These are phyloP conservation scores for Candida parachauliodes DNA, from an alignment of 805 yeast species.

Conservation along the genomic window DNA sequence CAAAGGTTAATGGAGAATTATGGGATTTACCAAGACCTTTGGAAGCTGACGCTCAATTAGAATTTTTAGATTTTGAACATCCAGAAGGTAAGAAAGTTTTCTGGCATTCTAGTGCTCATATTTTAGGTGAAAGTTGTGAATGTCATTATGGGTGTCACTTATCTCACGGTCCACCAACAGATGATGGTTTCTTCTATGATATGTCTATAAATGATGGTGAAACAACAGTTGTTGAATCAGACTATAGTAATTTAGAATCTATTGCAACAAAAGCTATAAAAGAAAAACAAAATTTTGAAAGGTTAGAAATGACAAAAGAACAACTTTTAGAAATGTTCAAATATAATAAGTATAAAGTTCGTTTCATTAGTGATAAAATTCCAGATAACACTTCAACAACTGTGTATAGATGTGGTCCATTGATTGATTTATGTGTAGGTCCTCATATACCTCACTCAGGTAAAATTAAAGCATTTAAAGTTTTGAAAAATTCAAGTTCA, in stretches of 20 bases:
- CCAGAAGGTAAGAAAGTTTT: constrained; percentile 95
- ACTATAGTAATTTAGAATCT: constrained; percentile 79
- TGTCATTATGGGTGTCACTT: constrained; percentile 93
- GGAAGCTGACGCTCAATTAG: constrained; percentile 65
- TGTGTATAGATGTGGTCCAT: constrained; percentile 95
- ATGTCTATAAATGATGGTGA: constrained; percentile 77
- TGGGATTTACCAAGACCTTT: constrained; percentile 97
- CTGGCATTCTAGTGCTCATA: constrained; percentile 99
- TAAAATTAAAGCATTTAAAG: constrained; percentile 88
- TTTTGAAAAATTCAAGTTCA: constrained; percentile 92
- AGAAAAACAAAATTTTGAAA: constrained; percentile 92
- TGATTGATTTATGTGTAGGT: constrained; percentile 95
- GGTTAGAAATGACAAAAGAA: constrained; percentile 90
- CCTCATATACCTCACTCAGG: constrained; percentile 99
- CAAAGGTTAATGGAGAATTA: constrained; percentile 83
- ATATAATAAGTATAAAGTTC: constrained; percentile 93
- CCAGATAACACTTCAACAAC: constrained; percentile 97
- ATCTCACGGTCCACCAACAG: constrained; percentile 89
- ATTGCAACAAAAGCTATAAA: constrained; percentile 87
- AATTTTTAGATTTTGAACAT: constrained; percentile 84
- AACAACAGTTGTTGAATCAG: constrained; percentile 70
- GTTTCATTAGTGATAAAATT: constrained; percentile 78
- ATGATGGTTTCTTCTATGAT: constrained; percentile 96
- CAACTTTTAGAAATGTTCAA: constrained; percentile 87
- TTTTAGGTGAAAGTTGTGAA: constrained; percentile 97